phyloP scores from a whole-genome alignment of 169 alveolate species.

The Perkinsus olseni region DNA sequence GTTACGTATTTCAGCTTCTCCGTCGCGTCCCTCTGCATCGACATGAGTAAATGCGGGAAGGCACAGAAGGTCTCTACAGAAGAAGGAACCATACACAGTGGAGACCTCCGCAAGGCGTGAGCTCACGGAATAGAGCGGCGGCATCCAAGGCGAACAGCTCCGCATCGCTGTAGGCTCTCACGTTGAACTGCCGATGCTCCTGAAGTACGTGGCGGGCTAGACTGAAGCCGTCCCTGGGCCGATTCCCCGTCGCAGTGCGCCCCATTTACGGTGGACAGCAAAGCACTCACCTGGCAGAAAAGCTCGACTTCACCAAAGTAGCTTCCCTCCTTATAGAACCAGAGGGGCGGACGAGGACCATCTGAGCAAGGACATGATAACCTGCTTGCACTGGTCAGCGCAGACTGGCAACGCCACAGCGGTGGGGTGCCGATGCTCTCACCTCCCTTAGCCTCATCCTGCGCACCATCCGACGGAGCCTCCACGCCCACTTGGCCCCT shows the following conservation, averaged over 20 bases:
- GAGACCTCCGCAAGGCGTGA: not conserved
- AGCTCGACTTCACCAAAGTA: not conserved
- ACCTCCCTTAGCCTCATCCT: not conserved
- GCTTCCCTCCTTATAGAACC: not conserved
- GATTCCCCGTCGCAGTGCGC: too few relatives aligned
- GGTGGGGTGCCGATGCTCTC: not conserved
- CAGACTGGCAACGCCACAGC: too few relatives aligned
- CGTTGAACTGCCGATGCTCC: not conserved
- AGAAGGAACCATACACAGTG: not conserved
- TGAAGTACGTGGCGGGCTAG: not conserved
- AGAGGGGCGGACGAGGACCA: not conserved
- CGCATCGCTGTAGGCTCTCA: not conserved
- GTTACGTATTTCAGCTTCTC: not conserved
- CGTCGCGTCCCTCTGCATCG: not conserved
- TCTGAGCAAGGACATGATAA: not conserved
- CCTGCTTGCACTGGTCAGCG: too few relatives aligned
- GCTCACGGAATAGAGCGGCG: not conserved
- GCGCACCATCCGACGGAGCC: not conserved
- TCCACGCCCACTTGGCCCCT: not conserved
- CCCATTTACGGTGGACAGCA: too few relatives aligned
- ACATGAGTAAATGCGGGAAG: not conserved
- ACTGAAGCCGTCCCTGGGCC: too few relatives aligned
- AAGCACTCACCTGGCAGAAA: not conserved
- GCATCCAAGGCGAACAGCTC: not conserved
- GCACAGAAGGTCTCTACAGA: not conserved